Base-by-base conservation (phyloP, 495 filamentous ascomycete species). In the Podospora fimiseda region DNA sequence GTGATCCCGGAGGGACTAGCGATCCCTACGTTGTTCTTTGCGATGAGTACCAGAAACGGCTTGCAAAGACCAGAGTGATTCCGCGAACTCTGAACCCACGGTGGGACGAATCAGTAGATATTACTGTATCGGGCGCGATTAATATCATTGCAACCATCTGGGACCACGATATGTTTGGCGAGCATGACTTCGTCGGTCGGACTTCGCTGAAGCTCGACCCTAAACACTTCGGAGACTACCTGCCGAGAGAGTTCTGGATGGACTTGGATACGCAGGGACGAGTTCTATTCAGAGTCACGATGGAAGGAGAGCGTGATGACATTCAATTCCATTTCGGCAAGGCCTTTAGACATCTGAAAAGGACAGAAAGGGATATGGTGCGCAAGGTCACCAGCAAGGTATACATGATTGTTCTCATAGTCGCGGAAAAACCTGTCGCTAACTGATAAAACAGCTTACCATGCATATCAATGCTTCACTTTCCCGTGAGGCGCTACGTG, bases 291-390 rank as follows among this genome's bases (percentile, higher is more conserved):
- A 77, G 94, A 55, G 88, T 97, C 21, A 95, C 88, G 61, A 99
- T 99, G 93, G 93, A 99, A 71, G 93, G 93, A 50, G 93, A 99
- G 66, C 80, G 93, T 46, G 93, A 99, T 61, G 93, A 99, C 61
- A 97, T 99, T 56, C 89, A 95, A 60, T 99, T 99, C 65, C 93
- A 96, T 62, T 97, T 97, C 72, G 93, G 90, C 52, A 97, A 96
- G 72, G 88, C 92, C 37, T 97, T 99, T 74, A 79, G 93, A 47
- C 90, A 88, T 23, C 74, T 97, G 59, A 97, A 97, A 76, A 80
- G 93, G 51, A 94, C 90, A 0, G 93, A 97, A 68, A 80, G 91
- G 53, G 93, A 99, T 64, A 99, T 99, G 93, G 95, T 91, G 38
- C 84, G 93, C 51, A 90, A 90, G 68, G 94, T 97, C 59, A 97